Percentiles rank a stretch among this genome's conserved stretches.
Conservation (phyloP, 192 early-diverging fungal genomes). For the Jimgerdemannia lactiflua region DNA sequence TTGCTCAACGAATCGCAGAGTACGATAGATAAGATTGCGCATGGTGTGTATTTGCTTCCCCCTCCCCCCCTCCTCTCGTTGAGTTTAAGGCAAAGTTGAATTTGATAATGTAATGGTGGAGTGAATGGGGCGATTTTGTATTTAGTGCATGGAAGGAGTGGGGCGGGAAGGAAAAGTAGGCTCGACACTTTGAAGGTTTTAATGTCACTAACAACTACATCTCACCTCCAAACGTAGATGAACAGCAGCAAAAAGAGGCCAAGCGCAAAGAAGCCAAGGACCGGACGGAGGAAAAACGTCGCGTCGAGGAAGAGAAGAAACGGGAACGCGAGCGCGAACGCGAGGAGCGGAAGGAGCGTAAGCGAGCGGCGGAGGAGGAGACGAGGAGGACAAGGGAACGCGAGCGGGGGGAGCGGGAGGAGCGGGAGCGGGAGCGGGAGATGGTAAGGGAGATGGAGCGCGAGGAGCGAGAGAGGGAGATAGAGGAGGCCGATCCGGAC, state of each 20-base stretch:
- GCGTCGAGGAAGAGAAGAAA: not conserved
- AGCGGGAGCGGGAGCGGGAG: not conserved
- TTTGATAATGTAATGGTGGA: too few relatives aligned
- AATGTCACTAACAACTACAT: too few relatives aligned
- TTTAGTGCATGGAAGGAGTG: too few relatives aligned
- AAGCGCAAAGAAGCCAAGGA: not conserved
- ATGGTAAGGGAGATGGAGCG: not conserved
- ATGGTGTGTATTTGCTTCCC: not conserved
- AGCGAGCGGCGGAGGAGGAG: not conserved
- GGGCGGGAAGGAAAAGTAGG: too few relatives aligned
- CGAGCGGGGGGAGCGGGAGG: not conserved
- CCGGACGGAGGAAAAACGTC: not conserved
- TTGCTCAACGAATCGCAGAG: not conserved
- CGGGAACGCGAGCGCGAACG: not conserved
- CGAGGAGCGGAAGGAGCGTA: not conserved
- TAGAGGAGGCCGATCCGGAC: not conserved
- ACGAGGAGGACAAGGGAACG: not conserved
- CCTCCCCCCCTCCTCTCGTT: not conserved
- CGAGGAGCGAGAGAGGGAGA: not conserved
- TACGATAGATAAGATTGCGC: not conserved
- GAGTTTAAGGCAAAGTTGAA: not conserved
- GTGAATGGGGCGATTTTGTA: too few relatives aligned
- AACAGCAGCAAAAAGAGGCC: not conserved
- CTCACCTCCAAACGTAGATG: not conserved
- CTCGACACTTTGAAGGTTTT: too few relatives aligned